These are phyloP conservation scores for Hamamelis virginiana DNA, from an alignment of 164 flowering plant species.

Conservation along the genomic window DNA sequence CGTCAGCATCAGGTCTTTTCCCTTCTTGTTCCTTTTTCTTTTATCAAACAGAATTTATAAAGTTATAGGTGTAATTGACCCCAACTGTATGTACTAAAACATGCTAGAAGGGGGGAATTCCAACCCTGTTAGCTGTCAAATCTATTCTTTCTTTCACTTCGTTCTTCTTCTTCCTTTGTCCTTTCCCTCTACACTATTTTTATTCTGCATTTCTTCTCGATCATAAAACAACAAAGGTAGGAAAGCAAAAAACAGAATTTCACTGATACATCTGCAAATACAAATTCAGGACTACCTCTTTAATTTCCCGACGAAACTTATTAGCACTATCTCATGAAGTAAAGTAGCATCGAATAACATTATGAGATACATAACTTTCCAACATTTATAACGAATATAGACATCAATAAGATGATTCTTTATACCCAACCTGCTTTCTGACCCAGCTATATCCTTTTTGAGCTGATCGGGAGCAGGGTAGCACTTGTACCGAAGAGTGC, in stretches of 20 bases:
- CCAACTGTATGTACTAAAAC: too few species aligned
- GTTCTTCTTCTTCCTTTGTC: too few species aligned
- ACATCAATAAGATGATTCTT: background rate
- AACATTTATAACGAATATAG: background rate
- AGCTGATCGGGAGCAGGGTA: constrained; percentile 48
- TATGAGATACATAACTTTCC: too few species aligned
- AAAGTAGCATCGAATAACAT: background rate
- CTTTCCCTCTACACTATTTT: background rate
- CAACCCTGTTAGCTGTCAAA: too few species aligned
- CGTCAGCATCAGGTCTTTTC: too few species aligned
- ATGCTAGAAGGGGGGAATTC: too few species aligned
- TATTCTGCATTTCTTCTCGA: background rate
- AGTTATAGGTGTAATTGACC: too few species aligned
- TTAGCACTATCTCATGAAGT: background rate
- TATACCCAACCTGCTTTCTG: constrained; percentile 31
- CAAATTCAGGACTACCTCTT: background rate
- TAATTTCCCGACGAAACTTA: background rate
- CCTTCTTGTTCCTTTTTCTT: too few species aligned
- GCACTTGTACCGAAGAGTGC: constrained; percentile 49
- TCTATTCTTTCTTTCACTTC: too few species aligned
- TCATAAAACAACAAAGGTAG: background rate
- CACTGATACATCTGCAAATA: background rate
- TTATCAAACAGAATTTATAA: too few species aligned
- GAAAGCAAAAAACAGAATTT: background rate
- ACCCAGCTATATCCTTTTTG: constrained; percentile 45